Conservation (phyloP, 306 rosid genomes). For the Trifolium pratense region DNA sequence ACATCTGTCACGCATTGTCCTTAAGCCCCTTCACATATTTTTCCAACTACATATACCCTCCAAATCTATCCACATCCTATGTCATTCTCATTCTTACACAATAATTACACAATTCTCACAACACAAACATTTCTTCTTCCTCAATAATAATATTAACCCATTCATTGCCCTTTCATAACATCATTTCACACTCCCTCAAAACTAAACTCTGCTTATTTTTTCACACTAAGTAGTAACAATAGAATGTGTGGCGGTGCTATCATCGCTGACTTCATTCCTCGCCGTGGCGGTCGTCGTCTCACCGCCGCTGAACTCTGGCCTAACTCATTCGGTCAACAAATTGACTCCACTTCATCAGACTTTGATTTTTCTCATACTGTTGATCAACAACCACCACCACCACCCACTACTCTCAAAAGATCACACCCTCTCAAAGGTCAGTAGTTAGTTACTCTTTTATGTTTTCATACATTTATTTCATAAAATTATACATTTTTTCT, state of each 20-base stretch:
- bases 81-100: conserved; percentile 4
- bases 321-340: conserved; percentile 48
- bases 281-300: conserved; percentile 53
- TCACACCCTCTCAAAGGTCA: conserved; percentile 54
- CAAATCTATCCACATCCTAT: not conserved
- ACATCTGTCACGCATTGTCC: conserved; percentile 25
- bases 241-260: conserved; percentile 88
- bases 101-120: not conserved
- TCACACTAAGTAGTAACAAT: not conserved
- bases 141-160: not conserved
- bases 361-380: conserved; percentile 2
- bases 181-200: not conserved
- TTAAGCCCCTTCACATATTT: not conserved
- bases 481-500: not conserved
- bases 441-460: conserved; percentile 43
- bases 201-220: not conserved
- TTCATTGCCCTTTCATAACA: conserved; percentile 1
- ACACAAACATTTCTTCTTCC: conserved; percentile 10
- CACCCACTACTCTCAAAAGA: conserved; percentile 41
- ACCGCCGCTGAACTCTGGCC: conserved; percentile 69
- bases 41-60: conserved; percentile 47
- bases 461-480: too few species aligned
- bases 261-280: conserved; percentile 66
- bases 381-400: conserved; percentile 41
- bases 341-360: conserved; percentile 27